Percentiles rank a stretch among this genome's conserved stretches.
Conservation (phyloP, 1,284 basidiomycete species). For the Leccinum fuscescens region DNA sequence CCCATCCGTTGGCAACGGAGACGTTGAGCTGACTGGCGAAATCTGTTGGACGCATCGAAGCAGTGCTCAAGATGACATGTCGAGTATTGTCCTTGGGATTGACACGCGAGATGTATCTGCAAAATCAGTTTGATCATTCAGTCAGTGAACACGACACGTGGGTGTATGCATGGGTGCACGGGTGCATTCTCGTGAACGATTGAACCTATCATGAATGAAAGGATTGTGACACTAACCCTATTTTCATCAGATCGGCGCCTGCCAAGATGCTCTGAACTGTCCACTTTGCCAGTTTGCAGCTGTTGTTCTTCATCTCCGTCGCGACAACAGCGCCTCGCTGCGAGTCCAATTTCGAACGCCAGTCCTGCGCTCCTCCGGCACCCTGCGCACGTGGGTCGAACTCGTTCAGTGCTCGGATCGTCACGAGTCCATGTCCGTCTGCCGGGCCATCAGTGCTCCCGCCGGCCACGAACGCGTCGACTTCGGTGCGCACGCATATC, state of each 20-base stretch:
- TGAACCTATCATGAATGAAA: constrained; percentile 6
- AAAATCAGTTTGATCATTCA: constrained; percentile 9
- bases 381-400: constrained; percentile 93
- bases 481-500: constrained; percentile 93
- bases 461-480: constrained; percentile 83
- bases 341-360: constrained; percentile 93
- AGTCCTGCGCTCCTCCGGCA: constrained; percentile 92
- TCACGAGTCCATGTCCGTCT: constrained; percentile 79
- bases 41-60: constrained; percentile 91
- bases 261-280: constrained; percentile 94
- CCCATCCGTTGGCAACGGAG: constrained; percentile 96
- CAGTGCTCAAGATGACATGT: constrained; percentile 94
- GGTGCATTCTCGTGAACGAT: not conserved
- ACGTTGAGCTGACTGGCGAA: constrained; percentile 96
- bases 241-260: constrained; percentile 96
- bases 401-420: constrained; percentile 95
- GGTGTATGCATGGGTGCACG: not conserved
- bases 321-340: constrained; percentile 98
- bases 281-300: constrained; percentile 97
- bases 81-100: constrained; percentile 93
- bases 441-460: constrained; percentile 49
- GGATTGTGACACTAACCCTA: constrained; percentile 65
- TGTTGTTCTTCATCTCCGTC: constrained; percentile 99
- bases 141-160: constrained; percentile 11
- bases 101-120: constrained; percentile 88